Conservation (phyloP, 441 rosid species). For the Capsella rubella region DNA sequence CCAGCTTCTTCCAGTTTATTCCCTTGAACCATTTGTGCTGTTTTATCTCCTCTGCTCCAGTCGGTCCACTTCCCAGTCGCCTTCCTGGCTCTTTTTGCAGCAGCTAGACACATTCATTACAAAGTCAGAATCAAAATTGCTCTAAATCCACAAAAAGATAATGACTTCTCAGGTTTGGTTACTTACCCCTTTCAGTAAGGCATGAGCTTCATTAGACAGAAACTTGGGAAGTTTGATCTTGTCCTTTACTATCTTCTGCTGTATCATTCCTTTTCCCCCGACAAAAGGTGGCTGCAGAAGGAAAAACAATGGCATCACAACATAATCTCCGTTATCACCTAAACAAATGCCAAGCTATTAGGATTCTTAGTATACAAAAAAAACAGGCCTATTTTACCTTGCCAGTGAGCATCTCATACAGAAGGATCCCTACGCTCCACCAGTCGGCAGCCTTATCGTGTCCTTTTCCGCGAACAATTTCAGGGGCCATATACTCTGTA, state of each 20-base stretch:
- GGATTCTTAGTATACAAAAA: background rate
- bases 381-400: constrained; percentile 54
- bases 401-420: constrained; percentile 95
- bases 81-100: constrained; percentile 46
- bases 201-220: constrained; percentile 66
- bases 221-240: constrained; percentile 68
- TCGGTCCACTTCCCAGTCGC: constrained; percentile 59
- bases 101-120: constrained; percentile 37
- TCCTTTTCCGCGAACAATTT: constrained; percentile 84
- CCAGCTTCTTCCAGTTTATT: constrained; percentile 68
- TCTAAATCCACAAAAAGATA: background rate
- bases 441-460: constrained; percentile 97
- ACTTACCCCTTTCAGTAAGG: constrained; percentile 69
- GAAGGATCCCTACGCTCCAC: constrained; percentile 95
- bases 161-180: background rate
- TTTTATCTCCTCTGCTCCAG: constrained; percentile 56
- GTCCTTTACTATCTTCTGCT: constrained; percentile 67
- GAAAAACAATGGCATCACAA: constrained; percentile 1
- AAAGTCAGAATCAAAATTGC: background rate
- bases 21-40: constrained; percentile 63
- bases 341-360: constrained; percentile 6
- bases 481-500: constrained; percentile 95
- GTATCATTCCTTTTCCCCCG: constrained; percentile 60
- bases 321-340: constrained; percentile 1
- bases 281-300: constrained; percentile 65